Percentiles rank a stretch among this genome's conserved stretches.
Evolutionary conservation across 176 grass and related monocot genomes (phyloP).

Genomic region (Themeda triandra): DNA sequence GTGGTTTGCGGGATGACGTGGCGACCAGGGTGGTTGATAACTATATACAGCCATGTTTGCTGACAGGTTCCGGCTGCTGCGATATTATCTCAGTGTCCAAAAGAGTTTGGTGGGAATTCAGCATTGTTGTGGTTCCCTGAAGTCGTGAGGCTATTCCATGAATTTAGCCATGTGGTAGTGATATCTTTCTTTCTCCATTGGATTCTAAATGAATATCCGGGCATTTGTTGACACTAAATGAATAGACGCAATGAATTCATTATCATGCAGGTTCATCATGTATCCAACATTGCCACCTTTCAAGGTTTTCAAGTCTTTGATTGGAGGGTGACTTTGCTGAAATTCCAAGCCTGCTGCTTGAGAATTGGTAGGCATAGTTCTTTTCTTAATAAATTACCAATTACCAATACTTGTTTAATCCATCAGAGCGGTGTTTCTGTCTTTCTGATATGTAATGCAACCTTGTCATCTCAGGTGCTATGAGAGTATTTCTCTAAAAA

Average conservation of each 20-base stretch:
- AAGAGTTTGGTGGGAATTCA: no score
- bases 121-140: no score
- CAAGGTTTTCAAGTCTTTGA: conserved; percentile 73
- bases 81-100: no score
- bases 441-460: conserved; percentile 16
- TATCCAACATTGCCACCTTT: conserved; percentile 74
- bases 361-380: conserved; percentile 67
- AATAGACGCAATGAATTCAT: conserved; percentile 8
- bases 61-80: conserved; percentile 73
- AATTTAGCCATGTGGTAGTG: conserved; percentile 96
- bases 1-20: no score
- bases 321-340: conserved; percentile 84
- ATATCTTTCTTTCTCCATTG: conserved; percentile 23
- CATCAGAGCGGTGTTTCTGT: conserved; percentile 4
- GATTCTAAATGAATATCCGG: conserved; percentile 9
- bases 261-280: conserved; percentile 76
- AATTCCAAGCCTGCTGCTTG: conserved; percentile 81
- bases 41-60: no score
- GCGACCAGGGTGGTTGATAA: no score
- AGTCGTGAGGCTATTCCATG: no score
- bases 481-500: no score
- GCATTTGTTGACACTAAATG: conserved; percentile 9
- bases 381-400: conserved; percentile 1
- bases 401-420: not conserved
- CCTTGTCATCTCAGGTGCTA: conserved; percentile 4